Conservation (phyloP, 2,329 filamentous ascomycete genomes). For the Pestalotiopsis sp. region DNA sequence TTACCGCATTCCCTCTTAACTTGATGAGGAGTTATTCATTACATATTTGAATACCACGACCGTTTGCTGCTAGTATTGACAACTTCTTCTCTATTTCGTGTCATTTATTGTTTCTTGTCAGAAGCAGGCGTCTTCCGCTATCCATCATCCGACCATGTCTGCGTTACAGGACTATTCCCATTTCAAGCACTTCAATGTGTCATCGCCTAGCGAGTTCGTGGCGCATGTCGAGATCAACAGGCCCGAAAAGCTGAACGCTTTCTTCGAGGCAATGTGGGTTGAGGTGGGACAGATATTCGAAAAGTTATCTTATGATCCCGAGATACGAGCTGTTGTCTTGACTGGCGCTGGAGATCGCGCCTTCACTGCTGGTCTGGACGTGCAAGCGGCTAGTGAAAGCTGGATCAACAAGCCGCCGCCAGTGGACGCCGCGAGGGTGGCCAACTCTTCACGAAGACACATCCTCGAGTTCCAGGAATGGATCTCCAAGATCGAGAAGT, state of each 20-base stretch:
- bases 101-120: background rate
- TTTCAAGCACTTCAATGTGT: constrained; percentile 73
- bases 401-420: constrained; percentile 41
- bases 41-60: background rate
- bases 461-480: constrained; percentile 81
- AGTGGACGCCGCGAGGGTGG: constrained; percentile 66
- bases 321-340: constrained; percentile 77
- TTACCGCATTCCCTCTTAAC: background rate
- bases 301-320: constrained; percentile 70
- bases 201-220: constrained; percentile 72
- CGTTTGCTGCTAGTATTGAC: background rate
- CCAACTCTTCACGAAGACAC: constrained; percentile 64
- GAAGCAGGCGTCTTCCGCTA: background rate
- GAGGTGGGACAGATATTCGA: constrained; percentile 76
- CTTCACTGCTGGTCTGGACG: constrained; percentile 86
- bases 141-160: constrained; percentile 15
- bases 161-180: constrained; percentile 39
- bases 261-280: constrained; percentile 82
- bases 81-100: background rate
- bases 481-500: constrained; percentile 77
- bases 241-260: constrained; percentile 85
- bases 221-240: constrained; percentile 94
- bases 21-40: background rate
- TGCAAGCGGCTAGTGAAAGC: constrained; percentile 66
- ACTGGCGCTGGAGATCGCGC: constrained; percentile 81